Evolutionary conservation across 768 basidiomycete genomes (phyloP), one percentile per base, ranked within the genome.

Genomic region (Amanita subjunquillea): DNA sequence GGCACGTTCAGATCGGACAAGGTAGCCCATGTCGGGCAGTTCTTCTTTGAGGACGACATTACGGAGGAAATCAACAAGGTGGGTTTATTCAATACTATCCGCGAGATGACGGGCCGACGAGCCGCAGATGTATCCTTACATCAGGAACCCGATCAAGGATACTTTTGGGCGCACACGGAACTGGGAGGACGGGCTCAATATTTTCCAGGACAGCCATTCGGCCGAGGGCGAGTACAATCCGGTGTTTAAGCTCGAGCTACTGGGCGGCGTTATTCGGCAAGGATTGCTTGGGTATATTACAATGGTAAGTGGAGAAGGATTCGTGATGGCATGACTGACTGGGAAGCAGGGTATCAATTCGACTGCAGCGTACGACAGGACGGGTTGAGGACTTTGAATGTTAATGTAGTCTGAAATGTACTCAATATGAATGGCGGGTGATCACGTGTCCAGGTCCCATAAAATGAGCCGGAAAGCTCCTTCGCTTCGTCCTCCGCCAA

Each of bases 31-130:
- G 67, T 69, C 13, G 78, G 78, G 1, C 78, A 80, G 55, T 78
- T 75, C 60, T 80, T 78, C 69, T 80, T 80, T 47, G 76, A 78
- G 39, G 78, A 80, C 54, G 73, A 74, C 2, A 63, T 77, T 42
- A 78, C 77, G 54, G 55, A 70, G 37, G 64, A 72, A 13, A 63
- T 80, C 10, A 76, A 78, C 56, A 73, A 76, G 60, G 72, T 72
- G 29, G 22, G 67, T 22, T n/a, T 46, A 13, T 10, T 34, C 2
- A 45, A 3, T 13, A 7, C 15, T 49, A 12, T 34, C 22, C 7
- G 34, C 38, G 41, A 29, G 50, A 12, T 23, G 43, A 27, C 13
- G 37, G 10, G 32, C 22, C 30, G 30, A 50, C 44, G 29, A 3
- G 13, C 27, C 46, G 12, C 36, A 74, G 71, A 78, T 79, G 77